Base-by-base conservation (phyloP, 495 filamentous ascomycete species). In the Tuber borchii region DNA sequence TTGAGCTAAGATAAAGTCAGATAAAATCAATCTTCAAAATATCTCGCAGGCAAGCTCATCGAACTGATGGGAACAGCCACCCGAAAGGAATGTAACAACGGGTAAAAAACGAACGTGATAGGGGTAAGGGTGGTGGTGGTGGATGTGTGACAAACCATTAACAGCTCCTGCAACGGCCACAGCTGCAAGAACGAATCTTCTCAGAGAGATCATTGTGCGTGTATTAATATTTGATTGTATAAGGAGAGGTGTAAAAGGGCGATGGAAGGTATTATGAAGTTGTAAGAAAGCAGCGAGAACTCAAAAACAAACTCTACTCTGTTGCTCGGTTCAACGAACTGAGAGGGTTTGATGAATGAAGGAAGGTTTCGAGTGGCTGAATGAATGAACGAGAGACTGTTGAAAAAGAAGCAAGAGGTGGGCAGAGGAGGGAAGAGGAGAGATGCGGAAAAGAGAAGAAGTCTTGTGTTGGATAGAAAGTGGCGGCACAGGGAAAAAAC, bases 181-280 rank as follows among this genome's bases (percentile, higher is more conserved):
- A 68, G 89, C 88, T 83, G 93, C 91, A 81, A 96, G 87, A 77
- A 93, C 83, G 85, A 93, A 87, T 83, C 90, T 89, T 85, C 88
- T 86, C 86, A 90, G 71, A 70, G 74, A 87, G 83, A 90, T 88
- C 95, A 98, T 97, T 83, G 83, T 87, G 88, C 79, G 72, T 77
- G 83, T 83, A 83, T 79, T 84, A 76, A 82, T 76, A 79, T 77
- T 80, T 71, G 73, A 70, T 48, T 82, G 37, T 76, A 77, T 73
- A 51, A 68, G 56, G 37, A 71, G 70, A 51, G 34, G 51, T 76
- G 70, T 42, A 70, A 46, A 71, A 22, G 72, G 45, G 45, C 71
- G 48, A 71, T 5, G 43, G 48, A 51, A 17, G 71, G 70, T 76
- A 68, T 42, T 71, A 77, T 80, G 61, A 74, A 61, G 71, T 22